phyloP scores from a whole-genome alignment of 1,284 basidiomycete species.

The Pyrrhoderma lamaoense region DNA sequence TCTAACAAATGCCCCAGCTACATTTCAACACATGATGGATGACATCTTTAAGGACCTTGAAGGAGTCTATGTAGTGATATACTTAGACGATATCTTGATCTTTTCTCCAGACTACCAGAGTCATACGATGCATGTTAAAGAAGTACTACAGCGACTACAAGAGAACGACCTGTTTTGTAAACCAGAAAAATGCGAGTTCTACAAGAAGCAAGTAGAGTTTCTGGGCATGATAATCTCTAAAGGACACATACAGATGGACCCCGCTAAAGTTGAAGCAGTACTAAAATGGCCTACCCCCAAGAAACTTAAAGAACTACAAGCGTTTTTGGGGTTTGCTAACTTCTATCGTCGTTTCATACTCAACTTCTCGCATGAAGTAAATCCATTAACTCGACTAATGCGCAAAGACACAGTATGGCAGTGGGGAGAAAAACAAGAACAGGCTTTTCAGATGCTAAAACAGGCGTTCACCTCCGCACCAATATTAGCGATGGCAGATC shows the following conservation, averaged over 20 bases:
- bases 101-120: neutral
- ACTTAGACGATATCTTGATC: slow-evolving; percentile 1
- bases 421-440: no score
- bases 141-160: no score
- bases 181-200: slow-evolving; percentile 25
- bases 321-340: slow-evolving; percentile 22
- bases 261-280: no score
- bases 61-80: neutral
- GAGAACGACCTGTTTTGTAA: slow-evolving; percentile 22
- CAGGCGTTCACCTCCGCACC: no score
- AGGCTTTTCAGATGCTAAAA: no score
- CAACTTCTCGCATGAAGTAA: slow-evolving; percentile 5
- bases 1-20: slow-evolving; percentile 32
- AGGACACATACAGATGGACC: no score
- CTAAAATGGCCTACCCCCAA: no score
- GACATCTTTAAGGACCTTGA: slow-evolving; percentile 15
- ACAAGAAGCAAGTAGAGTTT: slow-evolving; percentile 19
- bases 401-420: slow-evolving; percentile 21
- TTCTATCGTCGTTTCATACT: slow-evolving; percentile 21
- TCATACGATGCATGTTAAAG: slow-evolving; percentile 22
- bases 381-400: neutral
- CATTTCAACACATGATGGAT: slow-evolving; percentile 24
- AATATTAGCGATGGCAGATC: no score
- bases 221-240: no score
- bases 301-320: no score